Base-by-base conservation (phyloP, 1,284 basidiomycete species). In the Pholiota adiposa region DNA sequence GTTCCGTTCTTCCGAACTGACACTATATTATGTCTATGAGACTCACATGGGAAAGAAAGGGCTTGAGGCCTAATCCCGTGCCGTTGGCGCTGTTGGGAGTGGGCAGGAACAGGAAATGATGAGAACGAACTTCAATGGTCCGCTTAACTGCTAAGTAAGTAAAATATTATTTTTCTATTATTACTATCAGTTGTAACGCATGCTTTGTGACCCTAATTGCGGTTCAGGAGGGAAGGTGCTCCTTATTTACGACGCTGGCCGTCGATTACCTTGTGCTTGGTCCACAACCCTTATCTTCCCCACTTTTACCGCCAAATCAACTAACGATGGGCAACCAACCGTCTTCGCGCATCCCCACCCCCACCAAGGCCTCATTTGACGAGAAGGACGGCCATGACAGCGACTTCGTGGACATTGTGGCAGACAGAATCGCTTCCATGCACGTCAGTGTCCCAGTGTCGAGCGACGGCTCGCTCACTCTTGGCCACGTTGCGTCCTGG, bases 401-500 rank as follows among this genome's bases (percentile, higher is more conserved):
- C 43, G 34, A 64, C 23, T 55, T 63, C 29, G 41, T 56, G 18
- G 62, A 71, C 11, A 61, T 71, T 34, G 61, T 46, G 44, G 44
- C 70, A 18, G 56, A 67, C 18, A 68, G 69, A 11, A 59, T 76
- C 33, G 68, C 70, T 16, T 60, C 69, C 1, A 70, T 78, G 50
- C 65, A 67, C 18, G 58, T 77, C 23, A 63, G 68, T 12, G 38
- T 61, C n/a, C 78, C 78, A 6, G 60, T 73, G 40, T 84, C 84
- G n/a, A 59, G 73, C 43, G 79, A 86, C 65, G 89, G 91, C 33
- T 76, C 87, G 29, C 75, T 94, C 56, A 81, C 86, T 41, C 68
- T 83, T 19, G 74, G 78, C 57, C 85, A 84, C 63, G 68, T 94
- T 48, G 75, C 80, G 11, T 72, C 79, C 19, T 94, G 92, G 92